phyloP scores from a whole-genome alignment of 495 filamentous ascomycete genomes.

The Endocarpon pusillum region DNA sequence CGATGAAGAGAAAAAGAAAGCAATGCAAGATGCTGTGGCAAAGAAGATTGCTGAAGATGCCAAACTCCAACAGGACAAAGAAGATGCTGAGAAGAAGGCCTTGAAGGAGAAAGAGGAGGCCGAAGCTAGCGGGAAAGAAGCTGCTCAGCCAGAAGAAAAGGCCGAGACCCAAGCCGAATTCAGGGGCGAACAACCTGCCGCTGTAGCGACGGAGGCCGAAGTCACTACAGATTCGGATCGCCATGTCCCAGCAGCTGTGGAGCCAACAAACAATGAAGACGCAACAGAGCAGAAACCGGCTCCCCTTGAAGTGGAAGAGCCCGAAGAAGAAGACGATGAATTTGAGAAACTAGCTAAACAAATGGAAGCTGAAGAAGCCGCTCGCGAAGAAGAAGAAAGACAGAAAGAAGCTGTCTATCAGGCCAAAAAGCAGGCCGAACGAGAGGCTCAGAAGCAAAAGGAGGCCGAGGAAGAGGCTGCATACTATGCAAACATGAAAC shows the following conservation, averaged over 20 bases:
- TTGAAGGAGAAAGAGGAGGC: conserved; percentile 19
- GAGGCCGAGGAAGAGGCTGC: conserved; percentile 31
- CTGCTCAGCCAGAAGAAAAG: conserved; percentile 21
- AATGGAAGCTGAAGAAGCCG: conserved; percentile 41
- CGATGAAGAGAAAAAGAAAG: conserved; percentile 51
- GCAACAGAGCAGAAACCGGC: conserved; percentile 18
- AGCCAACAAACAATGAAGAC: conserved; percentile 25
- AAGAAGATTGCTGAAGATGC: conserved; percentile 31
- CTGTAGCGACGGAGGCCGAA: conserved; percentile 7
- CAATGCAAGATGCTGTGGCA: conserved; percentile 47
- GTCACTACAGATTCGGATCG: background rate
- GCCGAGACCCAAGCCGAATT: conserved; percentile 17
- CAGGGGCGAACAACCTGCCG: conserved; percentile 3
- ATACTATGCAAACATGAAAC: conserved; percentile 38
- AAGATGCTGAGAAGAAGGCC: conserved; percentile 19
- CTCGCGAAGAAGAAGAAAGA: conserved; percentile 39
- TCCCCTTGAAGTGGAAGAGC: conserved; percentile 20
- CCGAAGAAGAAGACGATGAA: conserved; percentile 32
- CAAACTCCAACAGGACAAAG: conserved; percentile 23
- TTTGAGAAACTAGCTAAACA: conserved; percentile 34
- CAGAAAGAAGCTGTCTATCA: no score
- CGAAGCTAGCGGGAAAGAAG: conserved; percentile 10
- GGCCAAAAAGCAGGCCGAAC: conserved; percentile 40
- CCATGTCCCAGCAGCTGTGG: conserved; percentile 12
- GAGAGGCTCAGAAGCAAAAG: conserved; percentile 45